Percentiles rank a stretch among this genome's conserved stretches.
Conservation (phyloP, 164 flowering plant genomes). For the Nelumbo lutea region DNA sequence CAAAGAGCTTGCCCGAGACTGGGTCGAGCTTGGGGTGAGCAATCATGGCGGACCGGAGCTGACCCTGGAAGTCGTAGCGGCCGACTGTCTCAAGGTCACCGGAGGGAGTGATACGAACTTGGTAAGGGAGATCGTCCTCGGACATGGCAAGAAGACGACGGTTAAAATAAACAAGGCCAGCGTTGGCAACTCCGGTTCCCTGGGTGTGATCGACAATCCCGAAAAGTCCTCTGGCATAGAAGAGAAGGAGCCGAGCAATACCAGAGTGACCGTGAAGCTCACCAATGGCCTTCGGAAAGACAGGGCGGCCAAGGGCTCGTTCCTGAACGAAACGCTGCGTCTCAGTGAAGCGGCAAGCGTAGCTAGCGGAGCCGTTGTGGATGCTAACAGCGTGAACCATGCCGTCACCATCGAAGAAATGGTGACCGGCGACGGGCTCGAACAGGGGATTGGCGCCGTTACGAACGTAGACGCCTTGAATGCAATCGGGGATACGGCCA, state of each 20-base stretch:
- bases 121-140: slow-evolving; percentile 63
- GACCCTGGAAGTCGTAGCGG: slow-evolving; percentile 57
- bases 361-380: slow-evolving; percentile 46
- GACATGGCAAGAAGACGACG: slow-evolving; percentile 76
- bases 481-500: slow-evolving; percentile 61
- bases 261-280: slow-evolving; percentile 93
- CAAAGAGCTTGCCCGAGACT: slow-evolving; percentile 57
- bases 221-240: slow-evolving; percentile 56
- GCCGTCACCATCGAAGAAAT: slow-evolving; percentile 92
- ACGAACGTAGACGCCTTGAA: slow-evolving; percentile 68
- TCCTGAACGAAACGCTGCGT: slow-evolving; percentile 69
- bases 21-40: slow-evolving; percentile 98
- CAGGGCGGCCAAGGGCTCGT: slow-evolving; percentile 49
- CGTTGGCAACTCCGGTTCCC: slow-evolving; percentile 89
- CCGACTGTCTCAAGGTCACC: slow-evolving; percentile 75
- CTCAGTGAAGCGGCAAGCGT: slow-evolving; percentile 75
- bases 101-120: slow-evolving; percentile 42
- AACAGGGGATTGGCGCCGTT: slow-evolving; percentile 90
- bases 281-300: slow-evolving; percentile 90
- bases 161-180: slow-evolving; percentile 82
- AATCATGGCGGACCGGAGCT: slow-evolving; percentile 67
- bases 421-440: slow-evolving; percentile 79
- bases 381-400: slow-evolving; percentile 78
- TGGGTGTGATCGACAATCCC: slow-evolving; percentile 54
- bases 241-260: slow-evolving; percentile 63